Evolutionary conservation across 352 stramenopile species (phyloP).

Genomic region (Phytophthora aleatoria): DNA sequence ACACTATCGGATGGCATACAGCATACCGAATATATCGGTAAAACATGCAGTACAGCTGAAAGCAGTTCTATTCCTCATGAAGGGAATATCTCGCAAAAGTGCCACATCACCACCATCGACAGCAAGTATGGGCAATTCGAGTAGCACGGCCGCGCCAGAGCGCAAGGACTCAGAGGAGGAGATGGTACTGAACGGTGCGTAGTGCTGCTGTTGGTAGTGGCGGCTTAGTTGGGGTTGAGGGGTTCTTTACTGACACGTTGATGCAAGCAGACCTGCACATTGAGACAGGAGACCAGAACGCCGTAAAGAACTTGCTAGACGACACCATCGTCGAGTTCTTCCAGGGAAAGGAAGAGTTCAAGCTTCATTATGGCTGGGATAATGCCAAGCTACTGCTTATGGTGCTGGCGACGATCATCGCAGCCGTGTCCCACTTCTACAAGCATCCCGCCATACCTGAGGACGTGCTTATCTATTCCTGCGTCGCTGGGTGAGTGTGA

Average conservation of each 20-base stretch:
- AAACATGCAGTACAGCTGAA: conserved; percentile 1
- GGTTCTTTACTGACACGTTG: conserved; percentile 4
- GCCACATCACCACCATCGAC: conserved; percentile 36
- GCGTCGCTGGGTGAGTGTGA: conserved; percentile 58
- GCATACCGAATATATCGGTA: conserved; percentile 2
- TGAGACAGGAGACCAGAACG: conserved; percentile 85
- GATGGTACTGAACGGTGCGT: conserved; percentile 71
- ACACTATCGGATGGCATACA: conserved; percentile 22
- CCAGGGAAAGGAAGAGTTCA: conserved; percentile 55
- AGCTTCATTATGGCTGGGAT: conserved; percentile 80
- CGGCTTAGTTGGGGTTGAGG: neutral
- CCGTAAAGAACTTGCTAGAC: conserved; percentile 88
- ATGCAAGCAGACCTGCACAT: conserved; percentile 52
- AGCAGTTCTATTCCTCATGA: neutral
- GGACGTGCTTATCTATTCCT: conserved; percentile 70
- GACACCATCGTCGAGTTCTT: conserved; percentile 82
- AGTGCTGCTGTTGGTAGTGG: neutral
- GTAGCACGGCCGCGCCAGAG: conserved; percentile 41
- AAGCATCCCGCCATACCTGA: conserved; percentile 65
- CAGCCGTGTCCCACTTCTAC: conserved; percentile 75
- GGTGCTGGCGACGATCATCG: conserved; percentile 63
- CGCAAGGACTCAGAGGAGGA: conserved; percentile 62
- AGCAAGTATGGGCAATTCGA: conserved; percentile 48
- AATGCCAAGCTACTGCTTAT: conserved; percentile 87
- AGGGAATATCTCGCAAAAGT: conserved; percentile 11